A percentile compares a stretch with the other conserved stretches of the same genome.
Evolutionary conservation across 2,329 filamentous ascomycete genomes (phyloP).

Genomic region (Bipolaris victoriae): DNA sequence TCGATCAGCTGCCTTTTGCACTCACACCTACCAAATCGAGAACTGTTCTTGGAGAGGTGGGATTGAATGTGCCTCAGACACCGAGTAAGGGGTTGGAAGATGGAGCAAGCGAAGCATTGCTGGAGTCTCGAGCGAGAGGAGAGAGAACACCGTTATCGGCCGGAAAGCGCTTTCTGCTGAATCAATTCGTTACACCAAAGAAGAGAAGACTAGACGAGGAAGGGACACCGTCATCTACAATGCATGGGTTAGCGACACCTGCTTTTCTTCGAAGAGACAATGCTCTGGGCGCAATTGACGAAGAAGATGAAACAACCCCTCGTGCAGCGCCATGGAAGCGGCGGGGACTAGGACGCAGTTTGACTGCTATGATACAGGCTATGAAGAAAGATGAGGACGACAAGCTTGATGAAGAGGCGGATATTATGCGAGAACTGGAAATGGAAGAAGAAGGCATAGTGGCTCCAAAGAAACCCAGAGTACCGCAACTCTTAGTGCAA

Average conservation of each 20-base stretch:
- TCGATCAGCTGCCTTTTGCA: constrained; percentile 68
- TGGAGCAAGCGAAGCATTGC: constrained; percentile 34
- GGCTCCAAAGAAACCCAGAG: constrained; percentile 33
- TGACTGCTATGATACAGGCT: constrained; percentile 76
- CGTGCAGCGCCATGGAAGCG: constrained; percentile 52
- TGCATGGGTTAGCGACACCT: constrained; percentile 68
- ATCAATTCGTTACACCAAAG: constrained; percentile 68
- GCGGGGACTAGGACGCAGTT: constrained; percentile 64
- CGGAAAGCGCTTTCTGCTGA: constrained; percentile 66
- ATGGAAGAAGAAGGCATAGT: constrained; percentile 45
- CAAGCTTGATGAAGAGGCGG: constrained; percentile 72
- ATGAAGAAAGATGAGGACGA: constrained; percentile 64
- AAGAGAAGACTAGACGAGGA: constrained; percentile 52
- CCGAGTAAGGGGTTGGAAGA: constrained; percentile 44
- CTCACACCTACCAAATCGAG: constrained; percentile 49
- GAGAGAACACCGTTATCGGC: constrained; percentile 59
- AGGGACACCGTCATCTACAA: constrained; percentile 42
- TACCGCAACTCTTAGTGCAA: constrained; percentile 47
- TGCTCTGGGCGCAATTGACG: constrained; percentile 61
- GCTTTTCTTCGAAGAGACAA: constrained; percentile 68
- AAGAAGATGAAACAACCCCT: constrained; percentile 54
- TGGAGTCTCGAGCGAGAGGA: constrained; percentile 38
- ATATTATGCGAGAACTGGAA: constrained; percentile 75
- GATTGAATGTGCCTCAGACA: constrained; percentile 46
- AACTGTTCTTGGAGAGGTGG: constrained; percentile 38